These are phyloP conservation scores for Phragmites australis DNA, from an alignment of 176 grass and related monocot genomes.

Conservation along the genomic window DNA sequence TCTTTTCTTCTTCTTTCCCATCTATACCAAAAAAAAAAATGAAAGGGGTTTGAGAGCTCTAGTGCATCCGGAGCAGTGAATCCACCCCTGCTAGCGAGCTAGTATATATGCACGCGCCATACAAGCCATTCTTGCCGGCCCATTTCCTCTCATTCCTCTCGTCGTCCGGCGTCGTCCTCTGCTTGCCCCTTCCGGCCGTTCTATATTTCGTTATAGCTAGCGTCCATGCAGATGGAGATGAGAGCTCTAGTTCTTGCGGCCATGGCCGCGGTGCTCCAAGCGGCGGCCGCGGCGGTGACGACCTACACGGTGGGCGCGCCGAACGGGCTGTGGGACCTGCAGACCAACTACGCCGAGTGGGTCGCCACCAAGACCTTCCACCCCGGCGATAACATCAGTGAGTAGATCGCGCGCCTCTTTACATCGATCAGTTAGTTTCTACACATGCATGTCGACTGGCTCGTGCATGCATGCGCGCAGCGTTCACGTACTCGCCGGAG, in stretches of 20 bases:
- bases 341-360: slow-evolving; percentile 68
- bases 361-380: slow-evolving; percentile 44
- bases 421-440: too few relatives aligned
- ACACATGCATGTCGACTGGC: too few relatives aligned
- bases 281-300: slow-evolving; percentile 6
- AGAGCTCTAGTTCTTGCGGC: not conserved
- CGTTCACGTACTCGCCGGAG: slow-evolving; percentile 52
- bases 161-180: not conserved
- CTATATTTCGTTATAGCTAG: too few relatives aligned
- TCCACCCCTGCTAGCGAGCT: too few relatives aligned
- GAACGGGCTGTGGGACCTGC: slow-evolving; percentile 65
- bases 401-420: not conserved
- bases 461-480: slow-evolving; percentile 21
- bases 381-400: slow-evolving; percentile 64
- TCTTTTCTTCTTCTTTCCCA: too few relatives aligned
- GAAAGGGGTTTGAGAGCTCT: too few relatives aligned
- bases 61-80: too few relatives aligned
- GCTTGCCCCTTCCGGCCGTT: not conserved
- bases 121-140: too few relatives aligned
- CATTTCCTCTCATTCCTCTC: not conserved
- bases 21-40: too few relatives aligned
- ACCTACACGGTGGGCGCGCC: slow-evolving; percentile 71
- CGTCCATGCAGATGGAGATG: too few relatives aligned
- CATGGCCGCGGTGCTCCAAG: not conserved
- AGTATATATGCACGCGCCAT: not conserved